A percentile compares a stretch with the other conserved stretches of the same genome.
phyloP scores from a whole-genome alignment of 108 stramenopile genomes.

The Pseudonitzschia pungens region DNA sequence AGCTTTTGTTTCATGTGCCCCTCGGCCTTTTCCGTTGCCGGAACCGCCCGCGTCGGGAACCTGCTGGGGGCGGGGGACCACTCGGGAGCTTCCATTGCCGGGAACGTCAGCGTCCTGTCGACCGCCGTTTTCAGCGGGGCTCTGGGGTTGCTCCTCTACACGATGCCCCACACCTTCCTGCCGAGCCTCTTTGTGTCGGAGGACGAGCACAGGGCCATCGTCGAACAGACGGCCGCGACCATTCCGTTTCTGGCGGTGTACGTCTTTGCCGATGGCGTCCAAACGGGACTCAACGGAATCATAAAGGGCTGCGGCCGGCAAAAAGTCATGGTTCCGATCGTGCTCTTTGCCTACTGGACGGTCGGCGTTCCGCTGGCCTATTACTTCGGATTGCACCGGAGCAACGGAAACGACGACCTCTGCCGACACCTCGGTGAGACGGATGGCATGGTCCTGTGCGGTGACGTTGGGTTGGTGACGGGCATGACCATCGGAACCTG shows the following conservation, averaged over 20 bases:
- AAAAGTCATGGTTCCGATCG: constrained; percentile 46
- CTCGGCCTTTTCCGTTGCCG: constrained; percentile 44
- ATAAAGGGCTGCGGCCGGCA: constrained; percentile 75
- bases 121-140: constrained; percentile 30
- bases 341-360: constrained; percentile 63
- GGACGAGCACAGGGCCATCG: constrained; percentile 32
- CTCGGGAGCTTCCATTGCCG: constrained; percentile 31
- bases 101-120: constrained; percentile 35
- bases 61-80: constrained; percentile 41
- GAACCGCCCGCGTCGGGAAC: constrained; percentile 50
- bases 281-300: constrained; percentile 56
- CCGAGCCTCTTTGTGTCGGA: constrained; percentile 54
- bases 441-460: constrained; percentile 43
- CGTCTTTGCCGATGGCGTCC: constrained; percentile 71
- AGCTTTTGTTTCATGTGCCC: constrained; percentile 68
- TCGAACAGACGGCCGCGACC: constrained; percentile 41
- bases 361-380: constrained; percentile 65
- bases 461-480: constrained; percentile 57
- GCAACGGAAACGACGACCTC: constrained; percentile 18
- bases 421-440: constrained; percentile 17
- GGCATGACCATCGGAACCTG: constrained; percentile 67
- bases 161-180: constrained; percentile 48
- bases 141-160: constrained; percentile 41
- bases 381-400: constrained; percentile 43
- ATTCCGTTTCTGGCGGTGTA: constrained; percentile 59